A percentile compares a stretch with the other conserved stretches of the same genome.
Evolutionary conservation across 1,284 basidiomycete species (phyloP).

Genomic region (Fistulina hepatica): DNA sequence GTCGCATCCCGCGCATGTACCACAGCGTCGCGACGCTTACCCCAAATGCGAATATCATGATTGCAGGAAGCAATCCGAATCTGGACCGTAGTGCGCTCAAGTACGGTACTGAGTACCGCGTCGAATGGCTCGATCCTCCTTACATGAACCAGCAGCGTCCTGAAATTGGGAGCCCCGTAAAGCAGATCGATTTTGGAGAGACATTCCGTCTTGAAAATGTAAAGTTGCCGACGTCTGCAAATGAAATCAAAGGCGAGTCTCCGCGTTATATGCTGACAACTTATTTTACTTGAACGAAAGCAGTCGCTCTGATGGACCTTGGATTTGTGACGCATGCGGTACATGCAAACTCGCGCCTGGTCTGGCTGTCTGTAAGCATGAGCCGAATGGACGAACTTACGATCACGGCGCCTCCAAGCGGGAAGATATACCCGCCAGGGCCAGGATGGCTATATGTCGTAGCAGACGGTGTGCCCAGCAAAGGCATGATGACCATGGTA

Average conservation of each 20-base stretch:
- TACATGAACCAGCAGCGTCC: slow-evolving; percentile 57
- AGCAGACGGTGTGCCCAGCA: slow-evolving; percentile 57
- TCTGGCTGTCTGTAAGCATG: slow-evolving; percentile 43
- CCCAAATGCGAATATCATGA: slow-evolving; percentile 59
- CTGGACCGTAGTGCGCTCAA: slow-evolving; percentile 56
- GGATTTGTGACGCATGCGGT: slow-evolving; percentile 72
- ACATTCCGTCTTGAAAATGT: slow-evolving; percentile 32
- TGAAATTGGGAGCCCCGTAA: slow-evolving; percentile 28
- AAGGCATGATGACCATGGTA: slow-evolving; percentile 56
- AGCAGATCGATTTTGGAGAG: slow-evolving; percentile 37
- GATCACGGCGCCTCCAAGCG: slow-evolving; percentile 49
- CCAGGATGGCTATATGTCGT: slow-evolving; percentile 71
- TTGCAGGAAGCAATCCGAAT: slow-evolving; percentile 80
- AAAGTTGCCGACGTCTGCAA: slow-evolving; percentile 19
- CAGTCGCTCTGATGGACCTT: slow-evolving; percentile 71
- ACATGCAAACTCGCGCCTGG: slow-evolving; percentile 68
- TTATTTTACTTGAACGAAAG: background rate
- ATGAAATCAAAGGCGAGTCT: slow-evolving; percentile 21
- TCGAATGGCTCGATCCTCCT: slow-evolving; percentile 66
- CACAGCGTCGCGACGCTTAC: slow-evolving; percentile 71
- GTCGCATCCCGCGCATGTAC: slow-evolving; percentile 70
- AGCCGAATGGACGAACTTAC: slow-evolving; percentile 30
- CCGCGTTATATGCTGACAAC: background rate
- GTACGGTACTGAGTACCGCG: slow-evolving; percentile 72
- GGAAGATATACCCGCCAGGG: slow-evolving; percentile 66